These are phyloP conservation scores for Endothia cerciana DNA, from an alignment of 2,329 filamentous ascomycete genomes.

Conservation along the genomic window DNA sequence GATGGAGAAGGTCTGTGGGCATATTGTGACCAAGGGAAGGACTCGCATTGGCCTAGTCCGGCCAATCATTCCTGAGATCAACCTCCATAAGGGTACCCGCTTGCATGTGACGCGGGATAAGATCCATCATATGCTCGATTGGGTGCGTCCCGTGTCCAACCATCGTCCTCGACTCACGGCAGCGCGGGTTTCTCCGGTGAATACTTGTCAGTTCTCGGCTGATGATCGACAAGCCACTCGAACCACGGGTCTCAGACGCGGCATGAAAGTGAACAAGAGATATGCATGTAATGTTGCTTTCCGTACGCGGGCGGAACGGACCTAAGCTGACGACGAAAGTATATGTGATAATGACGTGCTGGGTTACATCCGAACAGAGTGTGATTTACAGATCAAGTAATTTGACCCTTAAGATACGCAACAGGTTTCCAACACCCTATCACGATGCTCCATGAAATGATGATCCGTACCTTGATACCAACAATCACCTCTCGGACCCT, in stretches of 20 bases:
- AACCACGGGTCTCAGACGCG: no score
- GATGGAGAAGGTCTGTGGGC: neutral
- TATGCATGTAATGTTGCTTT: neutral
- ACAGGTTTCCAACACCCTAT: constrained; percentile 3
- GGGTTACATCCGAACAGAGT: neutral
- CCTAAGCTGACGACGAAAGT: neutral
- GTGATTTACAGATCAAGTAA: no score
- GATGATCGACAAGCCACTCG: neutral
- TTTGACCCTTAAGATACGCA: no score
- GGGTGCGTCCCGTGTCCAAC: neutral
- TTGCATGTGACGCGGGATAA: constrained; percentile 1
- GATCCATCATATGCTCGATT: constrained; percentile 1
- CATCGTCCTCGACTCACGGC: neutral
- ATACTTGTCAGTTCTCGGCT: neutral
- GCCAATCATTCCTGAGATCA: neutral
- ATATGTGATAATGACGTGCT: neutral
- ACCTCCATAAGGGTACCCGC: neutral
- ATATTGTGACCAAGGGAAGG: neutral
- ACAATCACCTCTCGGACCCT: neutral
- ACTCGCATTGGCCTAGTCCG: neutral
- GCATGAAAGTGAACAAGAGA: no score
- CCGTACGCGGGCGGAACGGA: neutral
- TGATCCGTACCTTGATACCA: neutral
- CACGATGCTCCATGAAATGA: neutral
- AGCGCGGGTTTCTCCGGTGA: neutral